A percentile compares a stretch with the other conserved stretches of the same genome.
Conservation (phyloP, 179 eudicot species). For the Corrigiola litoralis region DNA sequence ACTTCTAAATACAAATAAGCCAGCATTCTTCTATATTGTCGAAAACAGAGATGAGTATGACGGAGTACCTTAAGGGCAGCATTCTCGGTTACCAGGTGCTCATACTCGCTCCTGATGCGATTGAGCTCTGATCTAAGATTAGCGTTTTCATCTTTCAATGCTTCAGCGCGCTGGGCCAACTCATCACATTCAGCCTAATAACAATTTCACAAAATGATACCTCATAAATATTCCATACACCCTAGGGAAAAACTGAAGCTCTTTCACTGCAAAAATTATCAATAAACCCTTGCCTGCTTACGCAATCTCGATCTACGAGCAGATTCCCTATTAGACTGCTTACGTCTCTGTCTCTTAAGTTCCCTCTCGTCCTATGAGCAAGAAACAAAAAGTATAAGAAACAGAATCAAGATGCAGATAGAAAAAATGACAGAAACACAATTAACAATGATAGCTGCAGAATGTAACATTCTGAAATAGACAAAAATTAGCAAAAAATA, state of each 20-base stretch:
- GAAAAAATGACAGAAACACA: background rate
- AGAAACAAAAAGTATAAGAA: background rate
- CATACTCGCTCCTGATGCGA: slow-evolving; percentile 69
- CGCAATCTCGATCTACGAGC: slow-evolving; percentile 95
- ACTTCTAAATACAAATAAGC: too few relatives aligned
- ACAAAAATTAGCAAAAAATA: too few relatives aligned
- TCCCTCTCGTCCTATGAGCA: slow-evolving; percentile 84
- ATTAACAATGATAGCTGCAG: background rate
- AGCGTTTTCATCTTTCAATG: slow-evolving; percentile 73
- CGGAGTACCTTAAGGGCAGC: slow-evolving; percentile 61
- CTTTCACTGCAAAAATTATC: background rate
- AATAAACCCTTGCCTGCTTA: slow-evolving; percentile 60
- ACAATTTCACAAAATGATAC: background rate
- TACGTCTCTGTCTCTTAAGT: slow-evolving; percentile 84
- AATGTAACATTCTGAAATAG: too few relatives aligned
- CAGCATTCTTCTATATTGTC: background rate
- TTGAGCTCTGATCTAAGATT: slow-evolving; percentile 72
- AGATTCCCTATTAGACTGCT: slow-evolving; percentile 96
- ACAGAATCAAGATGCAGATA: background rate
- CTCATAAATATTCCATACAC: background rate
- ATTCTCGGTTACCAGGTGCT: slow-evolving; percentile 72
- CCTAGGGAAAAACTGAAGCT: background rate
- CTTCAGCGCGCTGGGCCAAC: slow-evolving; percentile 86
- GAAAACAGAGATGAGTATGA: background rate
- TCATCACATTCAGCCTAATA: slow-evolving; percentile 91